Evolutionary conservation across 495 filamentous ascomycete species (phyloP).

Genomic region (Penicillium subrubescens): DNA sequence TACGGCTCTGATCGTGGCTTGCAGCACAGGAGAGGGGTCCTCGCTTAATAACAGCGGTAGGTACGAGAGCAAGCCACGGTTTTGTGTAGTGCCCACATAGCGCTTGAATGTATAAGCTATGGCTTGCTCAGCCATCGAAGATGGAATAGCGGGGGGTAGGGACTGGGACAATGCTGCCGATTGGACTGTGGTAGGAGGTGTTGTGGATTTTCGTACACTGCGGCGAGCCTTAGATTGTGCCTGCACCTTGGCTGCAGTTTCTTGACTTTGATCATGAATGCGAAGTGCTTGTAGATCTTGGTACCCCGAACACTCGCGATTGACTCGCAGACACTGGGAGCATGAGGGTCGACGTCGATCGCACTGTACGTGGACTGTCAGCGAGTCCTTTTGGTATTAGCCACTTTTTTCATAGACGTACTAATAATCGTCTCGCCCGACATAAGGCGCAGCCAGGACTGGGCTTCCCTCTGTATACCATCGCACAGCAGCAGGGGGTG

Average conservation of each 20-base stretch:
- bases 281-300: slow-evolving; percentile 11
- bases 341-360: slow-evolving; percentile 16
- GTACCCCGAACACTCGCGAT: slow-evolving; percentile 17
- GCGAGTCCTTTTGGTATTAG: not conserved
- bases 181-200: not conserved
- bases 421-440: not conserved
- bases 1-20: slow-evolving; percentile 16
- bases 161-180: not conserved
- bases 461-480: slow-evolving; percentile 17
- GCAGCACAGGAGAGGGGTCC: slow-evolving; percentile 13
- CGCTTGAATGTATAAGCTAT: slow-evolving; percentile 13
- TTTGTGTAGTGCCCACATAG: slow-evolving; percentile 16
- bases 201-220: not conserved
- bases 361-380: slow-evolving; percentile 10
- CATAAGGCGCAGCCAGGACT: slow-evolving; percentile 6
- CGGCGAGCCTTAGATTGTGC: not conserved
- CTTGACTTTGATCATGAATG: slow-evolving; percentile 17
- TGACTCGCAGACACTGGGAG: slow-evolving; percentile 17
- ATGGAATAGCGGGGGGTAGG: not conserved
- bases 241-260: not conserved
- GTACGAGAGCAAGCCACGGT: slow-evolving; percentile 14
- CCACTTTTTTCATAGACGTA: not conserved
- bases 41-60: slow-evolving; percentile 6
- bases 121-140: slow-evolving; percentile 10
- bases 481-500: not conserved